phyloP scores from a whole-genome alignment of 331 rosid genomes.

The Acacia pycnantha region DNA sequence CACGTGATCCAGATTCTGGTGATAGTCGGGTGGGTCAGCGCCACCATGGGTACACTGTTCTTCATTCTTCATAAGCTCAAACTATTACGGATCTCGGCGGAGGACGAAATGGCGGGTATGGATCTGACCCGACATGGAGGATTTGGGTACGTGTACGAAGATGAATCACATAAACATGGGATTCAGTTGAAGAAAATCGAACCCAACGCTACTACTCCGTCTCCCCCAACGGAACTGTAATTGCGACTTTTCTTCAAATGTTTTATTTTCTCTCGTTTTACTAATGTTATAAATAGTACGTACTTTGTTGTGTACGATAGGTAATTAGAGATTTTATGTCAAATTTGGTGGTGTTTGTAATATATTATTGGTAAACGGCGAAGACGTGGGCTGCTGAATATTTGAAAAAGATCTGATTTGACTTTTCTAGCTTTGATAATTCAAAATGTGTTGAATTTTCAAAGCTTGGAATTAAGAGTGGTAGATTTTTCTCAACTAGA shows the following conservation, averaged over 20 bases:
- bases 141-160: slow-evolving; percentile 55
- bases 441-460: neutral
- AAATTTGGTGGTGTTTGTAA: neutral
- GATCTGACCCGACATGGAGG: slow-evolving; percentile 76
- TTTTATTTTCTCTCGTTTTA: neutral
- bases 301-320: neutral
- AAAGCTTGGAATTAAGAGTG: neutral
- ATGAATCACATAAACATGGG: slow-evolving; percentile 19
- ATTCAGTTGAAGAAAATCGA: slow-evolving; percentile 50
- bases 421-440: neutral
- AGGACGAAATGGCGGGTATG: slow-evolving; percentile 32
- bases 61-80: neutral
- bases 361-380: neutral
- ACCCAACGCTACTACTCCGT: slow-evolving; percentile 24
- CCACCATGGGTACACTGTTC: slow-evolving; percentile 4
- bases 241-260: neutral
- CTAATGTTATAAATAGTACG: neutral
- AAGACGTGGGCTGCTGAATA: neutral
- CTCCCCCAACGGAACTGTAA: neutral
- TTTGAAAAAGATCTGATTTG: neutral
- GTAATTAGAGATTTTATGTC: neutral
- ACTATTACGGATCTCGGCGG: neutral
- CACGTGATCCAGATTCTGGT: slow-evolving; percentile 59
- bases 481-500: neutral
- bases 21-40: slow-evolving; percentile 51